phyloP scores from a whole-genome alignment of 1,284 basidiomycete species.

The Porogramme epimiltina region DNA sequence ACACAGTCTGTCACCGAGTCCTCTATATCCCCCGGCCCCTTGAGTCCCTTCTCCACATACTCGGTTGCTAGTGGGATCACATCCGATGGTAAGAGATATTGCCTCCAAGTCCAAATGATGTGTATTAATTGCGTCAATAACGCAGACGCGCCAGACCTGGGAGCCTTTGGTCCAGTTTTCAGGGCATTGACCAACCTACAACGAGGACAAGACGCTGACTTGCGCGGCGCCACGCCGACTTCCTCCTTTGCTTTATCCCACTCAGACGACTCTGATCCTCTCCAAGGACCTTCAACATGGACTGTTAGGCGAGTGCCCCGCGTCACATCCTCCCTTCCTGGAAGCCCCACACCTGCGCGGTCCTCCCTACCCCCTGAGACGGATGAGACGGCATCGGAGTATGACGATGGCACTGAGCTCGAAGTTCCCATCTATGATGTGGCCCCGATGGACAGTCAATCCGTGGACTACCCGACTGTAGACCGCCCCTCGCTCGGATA shows the following conservation, averaged over 20 bases:
- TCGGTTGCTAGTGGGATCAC: slow-evolving; percentile 60
- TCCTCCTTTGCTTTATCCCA: slow-evolving; percentile 36
- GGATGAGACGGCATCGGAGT: slow-evolving; percentile 33
- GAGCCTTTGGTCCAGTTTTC: slow-evolving; percentile 72
- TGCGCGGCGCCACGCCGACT: slow-evolving; percentile 29
- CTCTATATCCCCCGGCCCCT: slow-evolving; percentile 44
- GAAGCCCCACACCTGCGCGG: slow-evolving; percentile 27
- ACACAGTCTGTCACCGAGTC: slow-evolving; percentile 40
- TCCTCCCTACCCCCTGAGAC: slow-evolving; percentile 28
- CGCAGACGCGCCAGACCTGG: slow-evolving; percentile 74
- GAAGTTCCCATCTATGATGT: slow-evolving; percentile 27
- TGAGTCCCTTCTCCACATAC: slow-evolving; percentile 54
- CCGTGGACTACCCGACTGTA: slow-evolving; percentile 28
- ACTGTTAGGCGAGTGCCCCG: slow-evolving; percentile 61
- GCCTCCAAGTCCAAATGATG: slow-evolving; percentile 2
- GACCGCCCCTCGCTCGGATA: slow-evolving; percentile 60
- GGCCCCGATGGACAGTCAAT: slow-evolving; percentile 21
- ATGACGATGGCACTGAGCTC: slow-evolving; percentile 25
- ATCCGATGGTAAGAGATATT: slow-evolving; percentile 56
- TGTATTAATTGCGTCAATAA: slow-evolving; percentile 1
- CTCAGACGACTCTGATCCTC: slow-evolving; percentile 45
- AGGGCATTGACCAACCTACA: slow-evolving; percentile 65
- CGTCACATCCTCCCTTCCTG: slow-evolving; percentile 38
- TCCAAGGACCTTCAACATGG: slow-evolving; percentile 65
- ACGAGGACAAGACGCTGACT: slow-evolving; percentile 29